phyloP scores from a whole-genome alignment of 1,139 yeast species.

The Entelexis sorbosivorans region DNA sequence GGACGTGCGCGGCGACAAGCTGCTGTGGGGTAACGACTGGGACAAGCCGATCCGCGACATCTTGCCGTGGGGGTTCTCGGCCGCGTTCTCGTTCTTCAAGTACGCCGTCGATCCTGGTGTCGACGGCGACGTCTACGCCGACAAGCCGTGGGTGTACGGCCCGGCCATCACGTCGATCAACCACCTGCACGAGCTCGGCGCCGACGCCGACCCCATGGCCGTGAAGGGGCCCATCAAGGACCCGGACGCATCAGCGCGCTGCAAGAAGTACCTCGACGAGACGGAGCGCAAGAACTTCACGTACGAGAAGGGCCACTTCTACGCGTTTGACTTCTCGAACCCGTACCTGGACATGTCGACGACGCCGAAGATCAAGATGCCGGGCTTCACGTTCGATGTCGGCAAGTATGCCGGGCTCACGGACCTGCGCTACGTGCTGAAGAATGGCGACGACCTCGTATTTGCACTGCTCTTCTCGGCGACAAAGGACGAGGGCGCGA shows the following conservation, averaged over 20 bases:
- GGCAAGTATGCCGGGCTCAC: slow-evolving; percentile 35
- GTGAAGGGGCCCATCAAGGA: slow-evolving; percentile 15
- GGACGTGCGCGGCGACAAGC: slow-evolving; percentile 41
- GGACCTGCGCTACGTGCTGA: slow-evolving; percentile 31
- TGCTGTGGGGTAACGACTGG: slow-evolving; percentile 62
- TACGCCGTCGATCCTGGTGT: slow-evolving; percentile 48
- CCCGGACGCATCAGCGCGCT: slow-evolving; percentile 20
- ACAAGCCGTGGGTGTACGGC: slow-evolving; percentile 52
- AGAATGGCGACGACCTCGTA: slow-evolving; percentile 23
- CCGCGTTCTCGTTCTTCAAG: slow-evolving; percentile 39
- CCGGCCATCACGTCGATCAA: slow-evolving; percentile 51
- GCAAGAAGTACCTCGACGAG: slow-evolving; percentile 30
- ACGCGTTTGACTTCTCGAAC: slow-evolving; percentile 38
- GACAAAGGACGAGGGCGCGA: background rate
- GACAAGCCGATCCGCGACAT: slow-evolving; percentile 47
- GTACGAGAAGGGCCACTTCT: slow-evolving; percentile 30
- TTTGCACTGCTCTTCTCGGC: slow-evolving; percentile 24
- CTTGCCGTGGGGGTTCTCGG: slow-evolving; percentile 51
- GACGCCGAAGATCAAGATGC: slow-evolving; percentile 35
- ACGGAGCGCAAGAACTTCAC: slow-evolving; percentile 28
- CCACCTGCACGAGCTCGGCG: slow-evolving; percentile 22
- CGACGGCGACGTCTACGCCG: slow-evolving; percentile 51
- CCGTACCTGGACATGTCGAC: slow-evolving; percentile 36
- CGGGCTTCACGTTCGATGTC: slow-evolving; percentile 38
- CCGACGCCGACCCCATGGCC: slow-evolving; percentile 6